A percentile compares a stretch with the other conserved stretches of the same genome.
These are phyloP conservation scores for Acacia pycnantha DNA, from an alignment of 331 rosid species.

Conservation along the genomic window DNA sequence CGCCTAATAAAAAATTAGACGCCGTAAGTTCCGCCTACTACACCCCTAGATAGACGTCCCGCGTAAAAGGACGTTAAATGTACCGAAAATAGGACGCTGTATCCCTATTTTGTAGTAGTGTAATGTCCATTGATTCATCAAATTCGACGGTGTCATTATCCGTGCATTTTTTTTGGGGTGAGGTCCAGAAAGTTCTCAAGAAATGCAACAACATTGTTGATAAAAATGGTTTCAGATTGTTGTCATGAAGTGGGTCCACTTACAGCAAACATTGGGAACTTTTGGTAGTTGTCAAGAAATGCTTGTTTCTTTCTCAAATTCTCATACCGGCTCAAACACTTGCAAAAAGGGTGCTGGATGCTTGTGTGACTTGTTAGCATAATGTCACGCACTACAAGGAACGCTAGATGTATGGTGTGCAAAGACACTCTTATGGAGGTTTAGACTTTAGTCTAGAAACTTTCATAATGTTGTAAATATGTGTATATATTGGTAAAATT, in stretches of 20 bases:
- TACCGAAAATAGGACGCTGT: too few species aligned
- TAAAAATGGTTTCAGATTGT: conserved; percentile 6
- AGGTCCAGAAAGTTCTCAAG: conserved; percentile 16
- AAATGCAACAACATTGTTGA: neutral
- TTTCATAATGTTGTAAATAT: too few species aligned
- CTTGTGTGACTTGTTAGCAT: conserved; percentile 99
- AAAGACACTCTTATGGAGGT: too few species aligned
- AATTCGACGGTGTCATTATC: conserved; percentile 99
- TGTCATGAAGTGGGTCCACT: conserved; percentile 37
- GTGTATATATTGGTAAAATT: too few species aligned
- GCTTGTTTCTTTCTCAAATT: conserved; percentile 98
- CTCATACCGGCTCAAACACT: conserved; percentile 92
- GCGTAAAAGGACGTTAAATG: too few species aligned
- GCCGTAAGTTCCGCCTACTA: too few species aligned
- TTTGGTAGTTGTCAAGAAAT: conserved; percentile 90
- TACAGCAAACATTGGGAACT: conserved; percentile 99
- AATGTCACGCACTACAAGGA: too few species aligned
- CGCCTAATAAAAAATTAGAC: too few species aligned
- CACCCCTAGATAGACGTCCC: too few species aligned
- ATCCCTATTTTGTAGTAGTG: too few species aligned
- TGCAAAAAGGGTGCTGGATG: conserved; percentile 95
- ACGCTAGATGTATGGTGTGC: too few species aligned
- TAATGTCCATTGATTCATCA: conserved; percentile 94
- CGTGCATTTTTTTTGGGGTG: conserved; percentile 34
- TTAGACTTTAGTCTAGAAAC: too few species aligned